Evolutionary conservation across 192 early-diverging fungal genomes (phyloP).

Genomic region (Fimicolochytrium jonesii): DNA sequence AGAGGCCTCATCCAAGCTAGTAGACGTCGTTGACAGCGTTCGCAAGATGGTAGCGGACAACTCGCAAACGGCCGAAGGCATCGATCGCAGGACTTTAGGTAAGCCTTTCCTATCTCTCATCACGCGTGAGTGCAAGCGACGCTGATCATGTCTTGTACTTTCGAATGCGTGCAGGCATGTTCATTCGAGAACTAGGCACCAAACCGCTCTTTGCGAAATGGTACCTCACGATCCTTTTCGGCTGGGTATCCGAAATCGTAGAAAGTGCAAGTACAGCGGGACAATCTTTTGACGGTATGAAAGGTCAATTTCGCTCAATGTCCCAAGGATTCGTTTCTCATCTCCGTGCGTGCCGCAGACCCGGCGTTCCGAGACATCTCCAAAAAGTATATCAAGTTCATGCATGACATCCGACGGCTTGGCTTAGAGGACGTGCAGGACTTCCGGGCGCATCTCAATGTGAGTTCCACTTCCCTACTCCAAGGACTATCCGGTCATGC

Average conservation of each 20-base stretch:
- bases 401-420: slow-evolving; percentile 15
- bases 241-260: slow-evolving; percentile 16
- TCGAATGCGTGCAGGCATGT: slow-evolving; percentile 5
- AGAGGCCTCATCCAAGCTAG: neutral
- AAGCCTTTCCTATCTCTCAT: neutral
- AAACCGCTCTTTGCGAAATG: slow-evolving; percentile 27
- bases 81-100: neutral
- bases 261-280: no score
- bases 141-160: neutral
- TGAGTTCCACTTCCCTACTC: neutral
- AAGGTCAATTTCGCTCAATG: neutral
- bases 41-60: slow-evolving; percentile 8
- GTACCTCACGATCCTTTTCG: slow-evolving; percentile 30
- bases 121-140: neutral
- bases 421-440: slow-evolving; percentile 13
- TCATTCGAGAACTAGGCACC: slow-evolving; percentile 34
- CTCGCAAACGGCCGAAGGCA: slow-evolving; percentile 1
- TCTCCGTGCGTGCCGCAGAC: no score
- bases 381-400: slow-evolving; percentile 12
- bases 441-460: slow-evolving; percentile 17
- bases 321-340: neutral
- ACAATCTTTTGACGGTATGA: no score
- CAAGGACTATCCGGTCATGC: neutral
- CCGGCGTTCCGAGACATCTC: neutral
- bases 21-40: neutral